phyloP scores from a whole-genome alignment of 2,329 filamentous ascomycete genomes.

The Aspergillus sp. region DNA sequence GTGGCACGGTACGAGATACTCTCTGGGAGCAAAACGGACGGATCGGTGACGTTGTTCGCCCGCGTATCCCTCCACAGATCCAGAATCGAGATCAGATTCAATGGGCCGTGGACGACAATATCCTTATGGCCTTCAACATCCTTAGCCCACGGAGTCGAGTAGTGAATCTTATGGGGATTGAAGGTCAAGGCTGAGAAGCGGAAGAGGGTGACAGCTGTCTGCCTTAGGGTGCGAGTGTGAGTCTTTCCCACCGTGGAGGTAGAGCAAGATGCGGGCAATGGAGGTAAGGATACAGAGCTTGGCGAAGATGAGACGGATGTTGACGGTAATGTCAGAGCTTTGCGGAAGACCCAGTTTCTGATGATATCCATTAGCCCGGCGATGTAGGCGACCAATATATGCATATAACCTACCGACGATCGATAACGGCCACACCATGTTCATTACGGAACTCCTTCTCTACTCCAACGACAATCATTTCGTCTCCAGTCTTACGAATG shows the following conservation, averaged over 20 bases:
- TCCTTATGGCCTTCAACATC: conserved; percentile 44
- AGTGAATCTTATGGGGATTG: conserved; percentile 47
- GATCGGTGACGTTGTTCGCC: conserved; percentile 15
- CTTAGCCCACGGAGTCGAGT: conserved; percentile 43
- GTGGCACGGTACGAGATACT: conserved; percentile 51
- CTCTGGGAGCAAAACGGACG: conserved; percentile 34
- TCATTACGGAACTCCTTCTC: conserved; percentile 59
- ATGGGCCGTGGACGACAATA: conserved; percentile 44
- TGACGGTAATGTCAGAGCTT: conserved; percentile 30
- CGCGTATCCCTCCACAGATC: conserved; percentile 45
- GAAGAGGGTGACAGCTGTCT: conserved; percentile 42
- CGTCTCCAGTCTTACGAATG: conserved; percentile 53
- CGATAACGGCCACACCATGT: conserved; percentile 53
- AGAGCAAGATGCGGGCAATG: conserved; percentile 17
- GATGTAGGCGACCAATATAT: not conserved
- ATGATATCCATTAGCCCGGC: not conserved
- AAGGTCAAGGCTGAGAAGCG: conserved; percentile 46
- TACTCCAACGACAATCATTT: conserved; percentile 65
- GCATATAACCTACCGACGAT: conserved; percentile 46
- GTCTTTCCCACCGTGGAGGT: conserved; percentile 23
- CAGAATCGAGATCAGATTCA: conserved; percentile 44
- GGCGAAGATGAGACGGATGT: conserved; percentile 6
- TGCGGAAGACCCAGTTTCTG: conserved; percentile 48
- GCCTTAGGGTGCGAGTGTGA: conserved; percentile 33
- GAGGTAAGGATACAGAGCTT: conserved; percentile 1